Evolutionary conservation across 805 yeast genomes (phyloP).

Genomic region (Saccharomycopsis sp.): DNA sequence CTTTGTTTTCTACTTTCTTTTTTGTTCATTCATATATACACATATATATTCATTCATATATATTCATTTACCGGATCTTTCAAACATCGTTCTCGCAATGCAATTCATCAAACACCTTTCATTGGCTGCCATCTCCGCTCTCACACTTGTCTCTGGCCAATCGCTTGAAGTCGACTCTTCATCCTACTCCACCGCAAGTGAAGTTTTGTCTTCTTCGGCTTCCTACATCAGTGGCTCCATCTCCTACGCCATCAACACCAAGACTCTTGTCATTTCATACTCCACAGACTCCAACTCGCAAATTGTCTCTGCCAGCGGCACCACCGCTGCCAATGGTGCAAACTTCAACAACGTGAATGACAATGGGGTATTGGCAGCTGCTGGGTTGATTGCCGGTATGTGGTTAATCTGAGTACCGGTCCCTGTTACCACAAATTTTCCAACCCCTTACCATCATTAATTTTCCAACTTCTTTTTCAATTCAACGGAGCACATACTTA

Average conservation of each 20-base stretch:
- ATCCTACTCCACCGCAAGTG: conserved; percentile 1
- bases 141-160: conserved; percentile 7
- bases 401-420: conserved; percentile 6
- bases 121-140: too few relatives aligned
- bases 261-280: conserved; percentile 19
- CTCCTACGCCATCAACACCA: conserved; percentile 17
- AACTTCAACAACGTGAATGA: neutral
- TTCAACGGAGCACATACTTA: too few relatives aligned
- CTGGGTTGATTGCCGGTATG: conserved; percentile 18
- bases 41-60: neutral
- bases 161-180: conserved; percentile 14
- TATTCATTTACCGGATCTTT: too few relatives aligned
- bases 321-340: conserved; percentile 13
- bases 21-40: neutral
- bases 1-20: neutral
- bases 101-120: too few relatives aligned
- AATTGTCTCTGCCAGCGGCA: conserved; percentile 17
- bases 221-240: conserved; percentile 15
- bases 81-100: too few relatives aligned
- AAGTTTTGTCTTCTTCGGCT: conserved; percentile 1
- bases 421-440: too few relatives aligned
- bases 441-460: neutral
- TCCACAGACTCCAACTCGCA: conserved; percentile 14
- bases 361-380: neutral
- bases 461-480: too few relatives aligned